Percentiles rank a stretch among this genome's conserved stretches.
These are phyloP conservation scores for Hyphodiscus sp. DNA, from an alignment of 2,329 filamentous ascomycete genomes.

Conservation along the genomic window DNA sequence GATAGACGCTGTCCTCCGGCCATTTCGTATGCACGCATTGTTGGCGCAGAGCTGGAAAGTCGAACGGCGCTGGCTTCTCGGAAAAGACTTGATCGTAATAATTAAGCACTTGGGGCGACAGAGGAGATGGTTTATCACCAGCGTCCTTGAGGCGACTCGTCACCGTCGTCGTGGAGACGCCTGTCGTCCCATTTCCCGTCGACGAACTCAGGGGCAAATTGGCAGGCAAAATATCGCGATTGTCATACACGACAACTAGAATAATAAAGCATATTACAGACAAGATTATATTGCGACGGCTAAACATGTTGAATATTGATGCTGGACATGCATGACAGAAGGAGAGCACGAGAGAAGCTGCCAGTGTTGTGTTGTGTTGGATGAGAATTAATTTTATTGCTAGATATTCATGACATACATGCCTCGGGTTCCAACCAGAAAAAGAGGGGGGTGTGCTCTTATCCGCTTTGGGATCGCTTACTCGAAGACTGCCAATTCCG, in stretches of 20 bases:
- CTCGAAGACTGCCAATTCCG: too few relatives aligned
- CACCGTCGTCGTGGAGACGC: background rate
- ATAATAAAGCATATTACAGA: background rate
- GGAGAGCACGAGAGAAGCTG: background rate
- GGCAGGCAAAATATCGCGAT: background rate
- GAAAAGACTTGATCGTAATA: background rate
- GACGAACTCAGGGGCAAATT: background rate
- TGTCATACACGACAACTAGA: background rate
- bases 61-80: background rate
- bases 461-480: too few relatives aligned
- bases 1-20: constrained; percentile 24
- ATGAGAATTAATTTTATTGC: too few relatives aligned
- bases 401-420: too few relatives aligned
- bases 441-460: too few relatives aligned
- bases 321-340: background rate
- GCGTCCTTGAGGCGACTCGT: background rate
- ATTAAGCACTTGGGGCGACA: background rate
- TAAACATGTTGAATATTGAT: background rate
- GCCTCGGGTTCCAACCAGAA: too few relatives aligned
- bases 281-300: background rate
- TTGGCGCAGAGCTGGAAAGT: background rate
- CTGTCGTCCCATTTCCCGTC: background rate
- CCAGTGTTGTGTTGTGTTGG: too few relatives aligned
- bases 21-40: background rate
- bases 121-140: background rate